Base-by-base conservation (phyloP, 1,284 basidiomycete genomes). In the Ustilago nuda region DNA sequence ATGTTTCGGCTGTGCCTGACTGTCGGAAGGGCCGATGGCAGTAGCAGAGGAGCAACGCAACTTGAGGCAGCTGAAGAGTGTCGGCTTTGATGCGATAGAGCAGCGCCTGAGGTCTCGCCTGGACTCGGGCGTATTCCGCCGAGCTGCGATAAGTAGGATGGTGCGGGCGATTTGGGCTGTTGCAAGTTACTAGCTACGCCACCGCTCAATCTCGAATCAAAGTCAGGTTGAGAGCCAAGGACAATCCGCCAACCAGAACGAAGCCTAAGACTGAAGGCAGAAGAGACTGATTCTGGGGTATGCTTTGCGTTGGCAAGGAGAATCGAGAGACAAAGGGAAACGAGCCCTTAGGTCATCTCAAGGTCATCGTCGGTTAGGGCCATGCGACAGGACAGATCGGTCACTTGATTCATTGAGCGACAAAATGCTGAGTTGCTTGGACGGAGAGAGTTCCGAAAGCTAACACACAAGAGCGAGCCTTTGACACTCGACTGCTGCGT, bases 281-380 rank as follows among this genome's bases (percentile, higher is more conserved):
- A 8, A 48, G n/a, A 52, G 50, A 6, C 12, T 33, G 30, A 52
- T 52, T 52, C 50, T 52, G 50, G 50, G 50, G 50, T 52, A 52
- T 17, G 35, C 19, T 53, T 33, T 36, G 33, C 35, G 8, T 33
- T 53, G 30, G 11, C 15, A 23, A 52, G 35, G 32, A n/a, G 17
- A 45, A 33, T 39, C 17, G 39, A 45, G 30, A 6, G 43, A 45
- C 39, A 27, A 56, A 32, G 27, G 39, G 13, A 43, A 45, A 27
- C 55, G 55, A 43, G 39, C 30, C 27, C 12, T 32, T 43, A 43
- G 55, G 39, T 56, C 6, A 35, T 15, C 33, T 32, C 27, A 50
- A 50, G 48, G 8, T 27, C 48, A 32, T 32, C 8, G 23, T 17
- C 23, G 27, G 23, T 17, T 17, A 15, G 27, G 23, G 8, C 48